Base-by-base conservation (phyloP, 805 yeast species). In the Ogataea philodendri region DNA sequence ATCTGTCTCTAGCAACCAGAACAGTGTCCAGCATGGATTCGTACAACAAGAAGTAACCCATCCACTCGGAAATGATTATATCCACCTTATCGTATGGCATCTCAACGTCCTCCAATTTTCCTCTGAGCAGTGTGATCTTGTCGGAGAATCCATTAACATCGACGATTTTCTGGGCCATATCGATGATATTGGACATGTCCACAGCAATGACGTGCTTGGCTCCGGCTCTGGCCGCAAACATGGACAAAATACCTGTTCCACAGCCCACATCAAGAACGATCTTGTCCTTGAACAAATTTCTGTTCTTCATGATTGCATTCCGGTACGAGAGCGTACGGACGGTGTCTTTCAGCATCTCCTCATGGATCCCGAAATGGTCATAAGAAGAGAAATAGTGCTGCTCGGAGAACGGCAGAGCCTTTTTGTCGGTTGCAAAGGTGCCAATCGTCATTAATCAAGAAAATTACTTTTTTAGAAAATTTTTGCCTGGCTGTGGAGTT, bases 181-280 rank as follows among this genome's bases (percentile, higher is more conserved):
- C 94, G 51, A 94, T 93, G 60, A 93, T 93, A 59, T 84, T 84
- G 15, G 96, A 87, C 89, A 89, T 88, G 65, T 93, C 99, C 37
- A 93, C 97, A 31, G 95, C 95, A 62, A 88, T 83, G 35, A 93
- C 98, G 58, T 88, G 97, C 62, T 88, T 87, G 45, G 98, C 98
- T 48, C 98, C 99, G n/a, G 97, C 95, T 57, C 81, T 82, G 32
- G 90, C 96, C 11, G 97, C 97, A 70, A 93, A 93, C 96, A 93
- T 86, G 16, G 97, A 89, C 45, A 93, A 67, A 49, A 93, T 88
- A 51, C 98, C 99, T 14, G 98, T 93, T 50, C 99, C 99, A 64
- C 98, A 94, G 32, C 99, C 99, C 39, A 93, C 98, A 65, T 93
- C 99, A 39, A 93, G 70, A 6, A 93, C 99, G 43, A 90, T 66